A percentile compares a stretch with the other conserved stretches of the same genome.
phyloP scores from a whole-genome alignment of 2,329 filamentous ascomycete species.

The Chrysosporium keratinophilum region DNA sequence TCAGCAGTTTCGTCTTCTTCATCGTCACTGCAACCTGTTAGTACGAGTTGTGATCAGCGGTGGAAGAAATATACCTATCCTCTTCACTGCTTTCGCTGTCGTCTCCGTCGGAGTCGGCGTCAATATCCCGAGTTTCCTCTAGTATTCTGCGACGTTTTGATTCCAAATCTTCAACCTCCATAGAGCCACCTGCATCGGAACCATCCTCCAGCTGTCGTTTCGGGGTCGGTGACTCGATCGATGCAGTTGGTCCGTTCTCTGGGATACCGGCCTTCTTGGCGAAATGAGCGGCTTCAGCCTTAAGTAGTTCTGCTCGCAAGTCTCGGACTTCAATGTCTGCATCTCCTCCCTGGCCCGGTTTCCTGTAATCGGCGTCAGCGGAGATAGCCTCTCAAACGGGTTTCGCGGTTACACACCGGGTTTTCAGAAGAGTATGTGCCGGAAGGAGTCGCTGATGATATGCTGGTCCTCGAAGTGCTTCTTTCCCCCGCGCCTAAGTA shows the following conservation, averaged over 20 bases:
- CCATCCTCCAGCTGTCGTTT: constrained; percentile 57
- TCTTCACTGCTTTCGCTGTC: constrained; percentile 51
- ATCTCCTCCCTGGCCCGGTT: constrained; percentile 81
- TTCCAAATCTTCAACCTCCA: constrained; percentile 57
- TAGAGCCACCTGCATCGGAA: constrained; percentile 29
- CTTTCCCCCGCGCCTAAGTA: constrained; percentile 80
- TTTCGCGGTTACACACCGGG: constrained; percentile 44
- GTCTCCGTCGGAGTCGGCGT: constrained; percentile 63
- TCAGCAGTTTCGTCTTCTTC: constrained; percentile 79
- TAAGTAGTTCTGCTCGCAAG: constrained; percentile 77
- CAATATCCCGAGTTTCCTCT: constrained; percentile 77
- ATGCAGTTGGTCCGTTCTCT: constrained; percentile 24
- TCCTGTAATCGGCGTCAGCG: constrained; percentile 35
- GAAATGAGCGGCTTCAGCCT: constrained; percentile 78
- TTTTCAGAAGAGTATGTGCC: constrained; percentile 87
- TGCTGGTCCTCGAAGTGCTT: constrained; percentile 81
- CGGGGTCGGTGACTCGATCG: constrained; percentile 32
- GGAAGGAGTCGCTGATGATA: constrained; percentile 95
- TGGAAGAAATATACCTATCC: constrained; percentile 40
- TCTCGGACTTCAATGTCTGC: constrained; percentile 63
- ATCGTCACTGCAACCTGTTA: constrained; percentile 46
- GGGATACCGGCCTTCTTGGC: constrained; percentile 53
- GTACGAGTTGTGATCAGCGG: constrained; percentile 2
- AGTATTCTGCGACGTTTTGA: constrained; percentile 77
- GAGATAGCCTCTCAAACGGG: not conserved